Percentiles rank a stretch among this genome's conserved stretches.
phyloP scores from a whole-genome alignment of 2,329 filamentous ascomycete species.

The Thielaviopsis ethacetica region DNA sequence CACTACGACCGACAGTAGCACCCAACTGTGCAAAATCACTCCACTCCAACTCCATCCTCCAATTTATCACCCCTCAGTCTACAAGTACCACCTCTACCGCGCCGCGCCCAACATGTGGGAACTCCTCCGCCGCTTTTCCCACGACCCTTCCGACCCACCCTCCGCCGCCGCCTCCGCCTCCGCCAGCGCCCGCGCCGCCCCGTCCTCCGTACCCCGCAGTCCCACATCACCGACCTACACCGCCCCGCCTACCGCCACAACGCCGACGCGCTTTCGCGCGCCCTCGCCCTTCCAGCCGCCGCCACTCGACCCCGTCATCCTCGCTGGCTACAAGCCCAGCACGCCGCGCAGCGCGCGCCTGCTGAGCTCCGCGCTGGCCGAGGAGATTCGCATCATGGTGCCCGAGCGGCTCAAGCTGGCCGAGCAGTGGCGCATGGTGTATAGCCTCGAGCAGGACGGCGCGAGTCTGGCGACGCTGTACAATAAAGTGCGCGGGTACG shows the following conservation, averaged over 20 bases:
- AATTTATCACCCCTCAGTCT: too few species aligned
- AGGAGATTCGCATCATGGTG: constrained; percentile 81
- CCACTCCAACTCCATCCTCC: too few species aligned
- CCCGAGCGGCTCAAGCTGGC: constrained; percentile 74
- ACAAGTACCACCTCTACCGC: not conserved
- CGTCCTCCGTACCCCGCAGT: constrained; percentile 3
- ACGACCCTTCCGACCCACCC: constrained; percentile 5
- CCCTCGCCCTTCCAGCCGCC: constrained; percentile 74
- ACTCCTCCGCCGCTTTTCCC: constrained; percentile 11
- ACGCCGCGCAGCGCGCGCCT: constrained; percentile 47
- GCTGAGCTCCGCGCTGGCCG: constrained; percentile 58
- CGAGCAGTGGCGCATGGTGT: constrained; percentile 73
- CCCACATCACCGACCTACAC: too few species aligned
- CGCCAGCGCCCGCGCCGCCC: constrained; percentile 15
- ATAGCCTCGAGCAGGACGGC: constrained; percentile 84
- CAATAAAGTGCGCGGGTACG: constrained; percentile 52
- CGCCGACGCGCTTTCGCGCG: constrained; percentile 19
- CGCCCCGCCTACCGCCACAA: too few species aligned
- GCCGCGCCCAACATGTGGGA: constrained; percentile 10
- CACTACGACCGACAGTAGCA: too few species aligned
- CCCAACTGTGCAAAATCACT: too few species aligned
- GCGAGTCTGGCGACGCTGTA: constrained; percentile 79
- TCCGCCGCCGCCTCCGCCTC: constrained; percentile 33
- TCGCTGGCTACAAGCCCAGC: constrained; percentile 47
- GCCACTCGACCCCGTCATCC: constrained; percentile 63